phyloP scores from a whole-genome alignment of 2,329 filamentous ascomycete species.

The Zymoseptoria ardabiliae region DNA sequence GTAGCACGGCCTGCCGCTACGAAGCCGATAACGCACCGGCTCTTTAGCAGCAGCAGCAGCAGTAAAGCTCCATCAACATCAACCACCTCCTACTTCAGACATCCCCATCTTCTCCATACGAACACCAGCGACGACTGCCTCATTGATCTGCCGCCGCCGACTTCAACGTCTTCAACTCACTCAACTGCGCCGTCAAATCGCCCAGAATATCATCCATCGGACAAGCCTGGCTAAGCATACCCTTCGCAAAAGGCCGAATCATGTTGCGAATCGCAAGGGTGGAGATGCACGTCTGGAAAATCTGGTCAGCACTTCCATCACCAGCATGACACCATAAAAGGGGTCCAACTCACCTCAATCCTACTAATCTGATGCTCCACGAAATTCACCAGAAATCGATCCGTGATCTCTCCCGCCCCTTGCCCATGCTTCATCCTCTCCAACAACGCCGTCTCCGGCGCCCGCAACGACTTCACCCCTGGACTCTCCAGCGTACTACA shows the following conservation, averaged over 20 bases:
- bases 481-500: slow-evolving; percentile 79
- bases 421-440: slow-evolving; percentile 59
- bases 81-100: not conserved
- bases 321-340: not conserved
- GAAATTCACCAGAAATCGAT: slow-evolving; percentile 79
- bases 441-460: slow-evolving; percentile 75
- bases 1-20: not conserved
- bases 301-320: slow-evolving; percentile 17
- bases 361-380: slow-evolving; percentile 91
- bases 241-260: slow-evolving; percentile 60
- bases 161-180: slow-evolving; percentile 48
- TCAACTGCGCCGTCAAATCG: slow-evolving; percentile 53
- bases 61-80: not conserved
- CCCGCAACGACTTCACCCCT: slow-evolving; percentile 56
- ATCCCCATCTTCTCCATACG: not conserved
- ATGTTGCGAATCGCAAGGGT: slow-evolving; percentile 74
- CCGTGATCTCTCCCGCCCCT: slow-evolving; percentile 72
- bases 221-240: slow-evolving; percentile 64
- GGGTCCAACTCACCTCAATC: slow-evolving; percentile 68
- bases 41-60: not conserved
- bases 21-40: not conserved
- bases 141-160: not conserved
- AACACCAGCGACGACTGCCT: not conserved
- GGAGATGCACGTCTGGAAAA: slow-evolving; percentile 64
- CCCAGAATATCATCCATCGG: slow-evolving; percentile 68